Evolutionary conservation across 139 green algal species (phyloP).

Genomic region (Coelastrella sp.): DNA sequence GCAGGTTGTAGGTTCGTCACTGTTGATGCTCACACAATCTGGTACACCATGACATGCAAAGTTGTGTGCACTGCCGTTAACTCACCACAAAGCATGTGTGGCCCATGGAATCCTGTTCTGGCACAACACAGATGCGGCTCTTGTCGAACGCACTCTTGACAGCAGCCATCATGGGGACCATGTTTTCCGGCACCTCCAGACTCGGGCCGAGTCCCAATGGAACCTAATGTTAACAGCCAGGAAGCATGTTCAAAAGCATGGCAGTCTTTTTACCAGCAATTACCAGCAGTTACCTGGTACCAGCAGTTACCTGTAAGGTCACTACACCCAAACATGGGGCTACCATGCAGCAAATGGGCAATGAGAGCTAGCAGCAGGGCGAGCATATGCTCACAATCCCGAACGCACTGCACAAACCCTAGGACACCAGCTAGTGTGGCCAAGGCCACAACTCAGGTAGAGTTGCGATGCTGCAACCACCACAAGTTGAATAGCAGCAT

Average conservation of each 20-base stretch:
- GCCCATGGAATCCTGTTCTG: not conserved
- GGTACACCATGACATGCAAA: not conserved
- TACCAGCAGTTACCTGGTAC: too few species aligned
- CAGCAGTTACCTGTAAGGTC: too few species aligned
- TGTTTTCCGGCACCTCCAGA: not conserved
- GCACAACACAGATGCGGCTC: not conserved
- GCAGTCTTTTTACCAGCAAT: too few species aligned
- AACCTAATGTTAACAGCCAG: not conserved
- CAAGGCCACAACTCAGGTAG: too few species aligned
- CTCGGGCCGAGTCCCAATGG: not conserved
- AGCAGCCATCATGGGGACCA: constrained; percentile 23
- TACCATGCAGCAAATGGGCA: not conserved
- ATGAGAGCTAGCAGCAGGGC: not conserved
- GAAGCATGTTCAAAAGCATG: not conserved
- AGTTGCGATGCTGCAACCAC: not conserved
- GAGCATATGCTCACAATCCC: not conserved
- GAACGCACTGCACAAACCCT: not conserved
- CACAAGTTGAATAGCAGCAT: not conserved
- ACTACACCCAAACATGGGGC: not conserved
- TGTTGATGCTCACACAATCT: not conserved
- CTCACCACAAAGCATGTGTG: not conserved
- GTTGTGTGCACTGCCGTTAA: not conserved
- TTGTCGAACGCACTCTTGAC: not conserved
- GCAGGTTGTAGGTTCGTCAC: not conserved
- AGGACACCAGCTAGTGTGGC: not conserved